Evolutionary conservation across 1,284 basidiomycete species (phyloP), one percentile per base, ranked within the genome.

Genomic region (Naganishia sp.): DNA sequence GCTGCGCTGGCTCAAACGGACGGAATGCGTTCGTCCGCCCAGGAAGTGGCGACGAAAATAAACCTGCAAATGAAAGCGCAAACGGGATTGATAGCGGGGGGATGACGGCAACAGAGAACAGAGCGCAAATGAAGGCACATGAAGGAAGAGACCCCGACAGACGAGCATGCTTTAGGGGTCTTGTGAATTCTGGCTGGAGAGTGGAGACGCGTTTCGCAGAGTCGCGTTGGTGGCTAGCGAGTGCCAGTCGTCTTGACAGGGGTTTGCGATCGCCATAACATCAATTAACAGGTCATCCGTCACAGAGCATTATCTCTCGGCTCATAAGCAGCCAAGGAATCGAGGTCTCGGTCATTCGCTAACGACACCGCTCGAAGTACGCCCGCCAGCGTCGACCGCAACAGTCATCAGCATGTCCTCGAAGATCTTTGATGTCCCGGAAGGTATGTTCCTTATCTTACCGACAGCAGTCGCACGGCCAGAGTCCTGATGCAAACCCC

Each of bases 361-460:
- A 39, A 2, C 35, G 7, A 10, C 35, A 13, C 7, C 3, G 35
- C 7, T 10, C 13, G 2, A 39, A 39, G 35, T 39, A 39, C 35
- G 35, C 35, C 23, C 15, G 18, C 45, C 23, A 18, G 45, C 1
- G 13, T 11, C 25, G 49, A 47, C 15, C 2, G 32, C 13, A 31
- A 11, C 17, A 32, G 5, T 31, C 25, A 42, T 42, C 15, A 61
- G 23, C 21, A 61, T 61, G 58, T 61, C 58, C 41, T 61, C 58
- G 9, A 61, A 61, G 42, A 61, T 61, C 58, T 61, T 61, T 11
- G 58, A 61, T 42, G 58, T 61, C 2, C 58, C 58, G n/a, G 58
- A 61, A 61, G 58, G 58, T 51, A 41, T 18, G 58, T 61, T 61
- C 11, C 2, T n/a, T 3, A 1, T 1, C 6, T 1, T 39, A 50